phyloP scores from a whole-genome alignment of 805 yeast genomes.

The Brettanomyces bruxellensis region DNA sequence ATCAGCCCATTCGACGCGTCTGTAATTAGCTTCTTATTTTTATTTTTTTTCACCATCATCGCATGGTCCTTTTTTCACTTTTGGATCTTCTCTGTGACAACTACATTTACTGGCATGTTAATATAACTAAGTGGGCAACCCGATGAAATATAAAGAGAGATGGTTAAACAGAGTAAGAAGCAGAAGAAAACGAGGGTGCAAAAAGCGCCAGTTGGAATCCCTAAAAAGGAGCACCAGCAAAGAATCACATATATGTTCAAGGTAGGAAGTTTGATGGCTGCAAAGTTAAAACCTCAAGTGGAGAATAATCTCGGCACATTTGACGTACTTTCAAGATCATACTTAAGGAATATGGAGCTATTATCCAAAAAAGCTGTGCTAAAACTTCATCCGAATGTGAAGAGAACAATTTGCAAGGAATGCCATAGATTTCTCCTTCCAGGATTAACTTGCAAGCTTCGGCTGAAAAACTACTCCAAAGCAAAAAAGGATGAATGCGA shows the following conservation, averaged over 20 bases:
- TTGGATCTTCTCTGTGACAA: no score
- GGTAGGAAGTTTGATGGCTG: constrained; percentile 34
- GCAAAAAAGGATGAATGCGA: constrained; percentile 29
- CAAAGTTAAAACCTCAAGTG: not conserved
- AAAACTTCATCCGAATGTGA: constrained; percentile 53
- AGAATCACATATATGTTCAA: constrained; percentile 54
- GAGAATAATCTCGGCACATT: constrained; percentile 7
- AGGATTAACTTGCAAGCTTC: constrained; percentile 31
- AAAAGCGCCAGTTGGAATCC: constrained; percentile 30
- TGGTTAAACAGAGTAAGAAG: not conserved
- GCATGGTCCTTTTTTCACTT: no score
- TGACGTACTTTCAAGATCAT: constrained; percentile 44
- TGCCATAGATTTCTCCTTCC: constrained; percentile 48
- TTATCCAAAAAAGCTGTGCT: constrained; percentile 63
- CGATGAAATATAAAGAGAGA: not conserved
- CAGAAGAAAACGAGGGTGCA: constrained; percentile 4
- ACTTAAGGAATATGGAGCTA: constrained; percentile 43
- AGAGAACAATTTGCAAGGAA: constrained; percentile 60
- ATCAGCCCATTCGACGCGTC: no score
- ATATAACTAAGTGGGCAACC: not conserved
- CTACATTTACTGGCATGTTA: no score
- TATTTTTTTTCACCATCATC: no score
- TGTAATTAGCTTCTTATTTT: no score
- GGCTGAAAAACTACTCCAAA: constrained; percentile 35
- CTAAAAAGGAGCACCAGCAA: constrained; percentile 50